These are phyloP conservation scores for Tympanopsis confertula DNA, from an alignment of 2,329 filamentous ascomycete species.

Conservation along the genomic window DNA sequence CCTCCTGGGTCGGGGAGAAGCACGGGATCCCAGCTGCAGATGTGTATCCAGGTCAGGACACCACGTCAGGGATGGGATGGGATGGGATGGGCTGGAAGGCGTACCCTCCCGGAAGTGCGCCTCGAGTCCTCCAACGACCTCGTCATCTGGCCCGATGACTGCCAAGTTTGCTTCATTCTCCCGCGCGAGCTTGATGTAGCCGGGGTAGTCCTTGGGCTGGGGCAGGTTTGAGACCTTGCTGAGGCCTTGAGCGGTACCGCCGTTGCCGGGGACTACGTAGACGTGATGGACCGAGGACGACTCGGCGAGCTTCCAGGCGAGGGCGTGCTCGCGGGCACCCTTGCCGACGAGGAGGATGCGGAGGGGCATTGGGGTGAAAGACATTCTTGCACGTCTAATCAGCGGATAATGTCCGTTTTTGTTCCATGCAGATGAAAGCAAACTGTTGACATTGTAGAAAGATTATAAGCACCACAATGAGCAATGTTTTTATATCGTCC, in stretches of 20 bases:
- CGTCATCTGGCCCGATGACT: constrained; percentile 65
- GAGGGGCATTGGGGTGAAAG: background rate
- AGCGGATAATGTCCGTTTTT: no score
- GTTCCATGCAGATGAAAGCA: no score
- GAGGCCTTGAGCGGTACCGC: constrained; percentile 46
- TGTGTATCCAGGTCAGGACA: no score
- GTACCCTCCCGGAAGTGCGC: constrained; percentile 46
- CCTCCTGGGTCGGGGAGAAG: no score
- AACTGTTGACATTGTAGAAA: no score
- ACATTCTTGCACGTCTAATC: no score
- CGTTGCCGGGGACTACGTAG: constrained; percentile 46
- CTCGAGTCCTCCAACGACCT: constrained; percentile 64
- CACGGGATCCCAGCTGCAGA: no score
- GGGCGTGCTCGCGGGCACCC: constrained; percentile 64
- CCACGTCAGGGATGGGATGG: no score
- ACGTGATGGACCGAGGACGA: constrained; percentile 52
- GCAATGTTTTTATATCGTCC: no score
- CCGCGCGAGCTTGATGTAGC: constrained; percentile 48
- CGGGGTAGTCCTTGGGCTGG: constrained; percentile 46
- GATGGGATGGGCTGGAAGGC: no score
- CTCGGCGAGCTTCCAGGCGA: constrained; percentile 64
- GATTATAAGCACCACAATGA: no score
- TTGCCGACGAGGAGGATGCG: constrained; percentile 58
- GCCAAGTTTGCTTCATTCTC: constrained; percentile 53
- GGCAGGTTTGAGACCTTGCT: constrained; percentile 46